Base-by-base conservation (phyloP, 345 rosid species). In the Combretum micranthum region DNA sequence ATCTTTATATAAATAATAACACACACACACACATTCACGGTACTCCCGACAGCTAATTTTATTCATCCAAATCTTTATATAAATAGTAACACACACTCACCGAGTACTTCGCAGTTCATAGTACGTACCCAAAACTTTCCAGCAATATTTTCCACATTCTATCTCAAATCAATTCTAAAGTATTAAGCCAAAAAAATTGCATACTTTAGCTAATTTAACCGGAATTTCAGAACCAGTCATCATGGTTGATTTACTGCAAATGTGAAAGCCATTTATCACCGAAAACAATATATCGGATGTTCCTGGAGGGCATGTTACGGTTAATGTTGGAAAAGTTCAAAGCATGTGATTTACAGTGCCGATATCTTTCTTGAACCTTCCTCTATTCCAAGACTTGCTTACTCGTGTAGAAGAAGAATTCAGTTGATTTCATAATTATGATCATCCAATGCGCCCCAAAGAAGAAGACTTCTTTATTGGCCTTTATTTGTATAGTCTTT, bases 281-380 rank as follows among this genome's bases (percentile, higher is more conserved):
- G 63, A 64, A 42, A 73, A 63, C n/a, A 32, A 18, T 54, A 54
- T 59, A 42, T 23, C 56, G 15, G 60, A 60, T 25, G 79, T 76
- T 16, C 84, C 76, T 12, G 73, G 71, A 52, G 81, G 79, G 14
- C 77, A 73, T 44, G 60, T 76, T 44, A 78, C 72, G 32, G 72
- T 75, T 47, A 72, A 75, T 52, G 78, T 75, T 12, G 78, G 83
- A 53, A 80, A 75, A 46, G 66, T 63, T 26, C 67, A 74, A 44
- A 69, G 70, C 70, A 78, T 64, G 69, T 57, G 77, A 32, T 78
- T 72, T 59, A 69, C 75, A 52, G 78, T 44, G 19, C 62, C 51
- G 12, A 21, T 64, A 14, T 13, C 43, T n/a, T 42, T 39, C 56
- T 25, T 64, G 43, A 50, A 25, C 54, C 56, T 50, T 32, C 55